Evolutionary conservation across 305 asterid species (phyloP).

Genomic region (Lippia alba): DNA sequence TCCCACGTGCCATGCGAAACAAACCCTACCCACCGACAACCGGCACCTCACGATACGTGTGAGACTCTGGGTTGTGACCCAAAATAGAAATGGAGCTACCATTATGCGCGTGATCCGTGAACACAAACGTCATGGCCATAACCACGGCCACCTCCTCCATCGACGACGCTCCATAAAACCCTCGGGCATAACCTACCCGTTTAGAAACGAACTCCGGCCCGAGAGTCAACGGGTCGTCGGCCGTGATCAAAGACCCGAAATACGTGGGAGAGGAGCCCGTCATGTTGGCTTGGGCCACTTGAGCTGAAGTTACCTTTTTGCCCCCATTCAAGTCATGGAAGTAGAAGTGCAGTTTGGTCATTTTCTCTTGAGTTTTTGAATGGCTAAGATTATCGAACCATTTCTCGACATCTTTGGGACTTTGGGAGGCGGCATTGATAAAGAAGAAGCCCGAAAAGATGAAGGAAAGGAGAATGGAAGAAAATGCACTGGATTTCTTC

Average conservation of each 20-base stretch:
- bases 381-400: conserved; percentile 19
- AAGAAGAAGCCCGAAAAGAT: not conserved
- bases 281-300: conserved; percentile 23
- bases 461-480: conserved; percentile 14
- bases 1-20: conserved; percentile 37
- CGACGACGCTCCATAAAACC: conserved; percentile 18
- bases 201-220: conserved; percentile 26
- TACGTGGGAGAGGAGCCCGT: not conserved
- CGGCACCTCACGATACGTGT: conserved; percentile 30
- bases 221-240: conserved; percentile 28
- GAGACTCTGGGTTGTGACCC: conserved; percentile 27
- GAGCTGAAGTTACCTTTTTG: conserved; percentile 14
- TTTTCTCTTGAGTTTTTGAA: not conserved
- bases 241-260: conserved; percentile 1
- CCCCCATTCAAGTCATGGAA: conserved; percentile 23
- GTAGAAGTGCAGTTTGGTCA: conserved; percentile 34
- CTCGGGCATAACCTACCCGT: conserved; percentile 25
- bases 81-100: conserved; percentile 29
- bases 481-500: conserved; percentile 11
- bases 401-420: conserved; percentile 14
- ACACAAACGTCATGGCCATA: conserved; percentile 25
- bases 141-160: conserved; percentile 19
- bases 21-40: conserved; percentile 37
- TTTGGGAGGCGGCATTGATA: conserved; percentile 1
- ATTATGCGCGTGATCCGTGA: conserved; percentile 25